Conservation (phyloP, 352 stramenopile species). For the Phytopythium litorale region DNA sequence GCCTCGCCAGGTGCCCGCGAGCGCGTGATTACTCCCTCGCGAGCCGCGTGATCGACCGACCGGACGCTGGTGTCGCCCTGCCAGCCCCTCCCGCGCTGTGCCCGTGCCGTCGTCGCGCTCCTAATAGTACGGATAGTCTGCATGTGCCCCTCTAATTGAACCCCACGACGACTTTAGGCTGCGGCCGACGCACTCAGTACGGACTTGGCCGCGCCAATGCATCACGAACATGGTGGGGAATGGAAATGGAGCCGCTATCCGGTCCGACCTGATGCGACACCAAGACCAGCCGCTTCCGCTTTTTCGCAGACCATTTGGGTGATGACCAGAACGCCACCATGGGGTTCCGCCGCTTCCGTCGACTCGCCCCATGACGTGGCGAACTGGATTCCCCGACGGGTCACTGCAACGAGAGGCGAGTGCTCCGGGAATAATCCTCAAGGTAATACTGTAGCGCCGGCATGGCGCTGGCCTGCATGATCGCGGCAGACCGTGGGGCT, state of each 20-base stretch:
- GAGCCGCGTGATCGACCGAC: not conserved
- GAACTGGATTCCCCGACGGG: no score
- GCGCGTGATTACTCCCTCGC: constrained; percentile 4
- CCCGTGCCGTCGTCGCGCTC: not conserved
- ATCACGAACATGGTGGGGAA: no score
- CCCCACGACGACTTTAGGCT: constrained; percentile 1
- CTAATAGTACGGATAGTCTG: constrained; percentile 8
- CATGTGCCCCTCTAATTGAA: constrained; percentile 1
- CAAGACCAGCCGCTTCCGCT: not conserved
- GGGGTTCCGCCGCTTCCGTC: no score
- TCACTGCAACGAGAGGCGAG: no score
- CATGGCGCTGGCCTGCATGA: no score
- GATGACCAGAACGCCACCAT: no score
- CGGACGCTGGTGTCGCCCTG: not conserved
- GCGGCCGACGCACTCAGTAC: not conserved
- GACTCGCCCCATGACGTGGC: no score
- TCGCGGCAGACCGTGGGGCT: no score
- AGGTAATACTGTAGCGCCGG: no score
- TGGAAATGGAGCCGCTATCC: not conserved
- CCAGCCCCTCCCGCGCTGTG: not conserved
- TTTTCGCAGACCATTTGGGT: not conserved
- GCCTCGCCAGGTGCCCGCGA: not conserved
- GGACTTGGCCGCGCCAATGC: no score
- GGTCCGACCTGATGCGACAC: not conserved
- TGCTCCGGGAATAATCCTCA: no score